Conservation (phyloP, 805 yeast genomes). For the Gaillardinia entomophila region DNA sequence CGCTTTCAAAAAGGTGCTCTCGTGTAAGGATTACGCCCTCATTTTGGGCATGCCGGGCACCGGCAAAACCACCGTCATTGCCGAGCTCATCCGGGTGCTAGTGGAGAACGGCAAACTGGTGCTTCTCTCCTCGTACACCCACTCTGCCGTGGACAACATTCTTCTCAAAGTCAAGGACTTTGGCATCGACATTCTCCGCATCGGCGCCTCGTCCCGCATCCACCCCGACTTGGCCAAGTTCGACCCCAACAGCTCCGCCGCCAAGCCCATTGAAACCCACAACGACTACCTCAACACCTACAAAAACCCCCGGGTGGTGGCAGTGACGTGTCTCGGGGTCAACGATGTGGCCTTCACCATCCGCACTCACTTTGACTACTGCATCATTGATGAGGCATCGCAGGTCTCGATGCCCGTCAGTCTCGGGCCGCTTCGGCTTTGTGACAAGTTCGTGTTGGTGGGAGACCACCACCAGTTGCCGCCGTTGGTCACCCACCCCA, state of each 20-base stretch:
- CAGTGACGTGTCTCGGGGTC: slow-evolving; percentile 81
- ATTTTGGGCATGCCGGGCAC: slow-evolving; percentile 98
- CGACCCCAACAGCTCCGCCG: slow-evolving; percentile 34
- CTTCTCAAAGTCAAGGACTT: slow-evolving; percentile 55
- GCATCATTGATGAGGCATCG: slow-evolving; percentile 95
- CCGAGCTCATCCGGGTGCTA: slow-evolving; percentile 60
- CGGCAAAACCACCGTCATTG: slow-evolving; percentile 88
- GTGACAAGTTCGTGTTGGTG: slow-evolving; percentile 80
- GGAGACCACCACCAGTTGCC: slow-evolving; percentile 96
- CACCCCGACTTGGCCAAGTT: slow-evolving; percentile 57
- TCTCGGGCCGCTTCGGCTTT: slow-evolving; percentile 76
- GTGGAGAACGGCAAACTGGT: slow-evolving; percentile 60
- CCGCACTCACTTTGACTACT: slow-evolving; percentile 70
- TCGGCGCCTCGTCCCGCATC: slow-evolving; percentile 57
- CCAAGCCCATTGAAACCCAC: slow-evolving; percentile 26
- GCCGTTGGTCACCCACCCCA: slow-evolving; percentile 64
- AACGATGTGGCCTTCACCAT: slow-evolving; percentile 53
- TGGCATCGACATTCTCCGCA: slow-evolving; percentile 48
- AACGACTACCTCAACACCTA: slow-evolving; percentile 45
- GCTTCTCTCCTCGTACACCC: slow-evolving; percentile 80
- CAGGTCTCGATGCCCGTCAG: slow-evolving; percentile 90
- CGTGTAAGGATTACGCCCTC: slow-evolving; percentile 69
- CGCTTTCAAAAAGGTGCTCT: slow-evolving; percentile 63
- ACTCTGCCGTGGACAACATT: slow-evolving; percentile 94
- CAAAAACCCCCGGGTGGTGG: slow-evolving; percentile 66